Conservation (phyloP, 2,329 filamentous ascomycete species). For the Talaromyces rugulosus region DNA sequence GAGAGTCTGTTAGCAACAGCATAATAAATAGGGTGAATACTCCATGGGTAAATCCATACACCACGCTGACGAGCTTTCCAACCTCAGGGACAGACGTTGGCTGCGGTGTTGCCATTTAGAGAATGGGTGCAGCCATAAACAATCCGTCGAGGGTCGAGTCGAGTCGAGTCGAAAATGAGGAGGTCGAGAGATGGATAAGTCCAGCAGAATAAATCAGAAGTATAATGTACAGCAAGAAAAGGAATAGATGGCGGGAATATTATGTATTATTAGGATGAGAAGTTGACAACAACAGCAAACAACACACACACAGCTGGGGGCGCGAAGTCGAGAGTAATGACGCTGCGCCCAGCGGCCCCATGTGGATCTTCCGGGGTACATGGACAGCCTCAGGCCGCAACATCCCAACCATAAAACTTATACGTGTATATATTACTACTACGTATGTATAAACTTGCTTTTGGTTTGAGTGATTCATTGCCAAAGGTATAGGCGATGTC, state of each 20-base stretch:
- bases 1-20: neutral
- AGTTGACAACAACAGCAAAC: neutral
- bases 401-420: neutral
- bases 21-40: neutral
- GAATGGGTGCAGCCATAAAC: conserved; percentile 6
- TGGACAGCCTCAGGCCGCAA: conserved; percentile 6
- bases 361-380: conserved; percentile 10
- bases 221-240: neutral
- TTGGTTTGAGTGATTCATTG: neutral
- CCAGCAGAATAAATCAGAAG: neutral
- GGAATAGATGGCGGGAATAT: neutral
- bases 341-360: neutral
- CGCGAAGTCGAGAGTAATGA: neutral
- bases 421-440: too few species aligned
- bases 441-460: neutral
- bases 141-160: neutral
- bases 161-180: neutral
- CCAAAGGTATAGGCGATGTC: neutral
- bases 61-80: conserved; percentile 44
- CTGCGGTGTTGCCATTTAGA: conserved; percentile 31
- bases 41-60: conserved; percentile 27
- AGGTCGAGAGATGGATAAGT: neutral
- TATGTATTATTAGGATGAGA: neutral
- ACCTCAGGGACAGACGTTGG: conserved; percentile 34
- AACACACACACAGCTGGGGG: neutral